A percentile compares a stretch with the other conserved stretches of the same genome.
These are phyloP conservation scores for Theileria parva DNA, from an alignment of 169 alveolate species.

Conservation along the genomic window DNA sequence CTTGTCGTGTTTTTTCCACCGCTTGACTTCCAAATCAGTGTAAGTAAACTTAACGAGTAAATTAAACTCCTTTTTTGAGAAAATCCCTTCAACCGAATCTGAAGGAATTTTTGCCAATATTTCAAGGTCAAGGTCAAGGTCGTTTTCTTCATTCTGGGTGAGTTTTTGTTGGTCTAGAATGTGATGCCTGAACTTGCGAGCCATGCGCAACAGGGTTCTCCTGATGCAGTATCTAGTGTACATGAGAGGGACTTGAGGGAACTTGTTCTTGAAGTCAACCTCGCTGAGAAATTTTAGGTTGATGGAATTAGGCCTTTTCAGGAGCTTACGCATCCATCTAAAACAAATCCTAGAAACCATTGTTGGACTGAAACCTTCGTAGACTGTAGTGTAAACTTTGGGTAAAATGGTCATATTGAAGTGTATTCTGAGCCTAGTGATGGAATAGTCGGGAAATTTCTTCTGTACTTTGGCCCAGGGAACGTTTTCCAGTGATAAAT, in stretches of 20 bases:
- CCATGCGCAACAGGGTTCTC: conserved; percentile 11
- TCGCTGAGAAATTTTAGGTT: conserved; percentile 20
- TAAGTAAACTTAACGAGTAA: conserved; percentile 8
- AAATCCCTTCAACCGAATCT: not conserved
- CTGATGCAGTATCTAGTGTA: conserved; percentile 26
- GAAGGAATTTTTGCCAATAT: not conserved
- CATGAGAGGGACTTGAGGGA: conserved; percentile 53
- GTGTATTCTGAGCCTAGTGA: conserved; percentile 33
- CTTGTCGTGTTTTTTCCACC: conserved; percentile 16
- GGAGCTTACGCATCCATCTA: conserved; percentile 16
- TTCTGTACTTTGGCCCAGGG: conserved; percentile 51
- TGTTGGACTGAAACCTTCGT: conserved; percentile 23
- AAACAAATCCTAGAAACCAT: conserved; percentile 38
- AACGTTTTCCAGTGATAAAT: conserved; percentile 25
- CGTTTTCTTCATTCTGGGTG: not conserved
- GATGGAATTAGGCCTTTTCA: not conserved
- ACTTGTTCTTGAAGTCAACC: conserved; percentile 34
- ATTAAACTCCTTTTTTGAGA: not conserved
- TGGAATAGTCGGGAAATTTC: conserved; percentile 23
- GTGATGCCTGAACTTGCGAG: not conserved
- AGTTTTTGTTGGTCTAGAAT: not conserved
- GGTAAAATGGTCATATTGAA: conserved; percentile 29
- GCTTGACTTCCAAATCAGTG: conserved; percentile 14
- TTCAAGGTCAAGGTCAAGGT: not conserved
- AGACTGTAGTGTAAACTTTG: not conserved